Base-by-base conservation (phyloP, 2,329 filamentous ascomycete genomes). In the Fusarium lateritium region DNA sequence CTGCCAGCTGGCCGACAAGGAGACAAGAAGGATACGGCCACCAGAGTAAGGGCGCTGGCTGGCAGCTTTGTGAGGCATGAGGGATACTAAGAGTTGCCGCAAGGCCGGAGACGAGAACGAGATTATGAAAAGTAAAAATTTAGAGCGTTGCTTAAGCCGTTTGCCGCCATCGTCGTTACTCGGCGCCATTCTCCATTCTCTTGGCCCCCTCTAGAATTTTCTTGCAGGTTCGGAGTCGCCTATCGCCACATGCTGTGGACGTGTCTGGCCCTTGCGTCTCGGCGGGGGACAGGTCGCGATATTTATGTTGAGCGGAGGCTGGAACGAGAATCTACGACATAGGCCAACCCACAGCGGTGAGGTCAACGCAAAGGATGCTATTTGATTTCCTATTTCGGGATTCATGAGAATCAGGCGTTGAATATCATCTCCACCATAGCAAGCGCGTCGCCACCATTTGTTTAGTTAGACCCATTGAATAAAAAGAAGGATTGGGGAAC, bases 21-120 rank as follows among this genome's bases (percentile, higher is more conserved):
- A 61, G 92, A 88, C 28, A 6, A 93, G 84, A 15, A 89, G 5
- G 82, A 79, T 14, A 84, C 84, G 3, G 85, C 79, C 3, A 84
- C 81, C 66, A 90, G 71, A 7, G 90, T 89, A 38, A 89, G 85
- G 44, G 88, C 83, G 72, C 80, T 90, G 77, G 79, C 88, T 72
- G 79, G 91, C 92, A 93, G 80, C 81, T 92, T 79, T 74, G 85
- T 74, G 75, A 89, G 54, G 73, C 85, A 74, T 76, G 83, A 0
- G 91, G 88, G 46, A 94, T 93, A 49, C 88, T 65, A 9, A 94
- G 83, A 6, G 88, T 83, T 39, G 79, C 76, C 28, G 88, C 82
- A 14, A 95, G 78, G 0, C 87, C 87, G 2, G 92, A 92, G 1
- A 94, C 80, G 26, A 94, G 86, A 70, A 91, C 89, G 53, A 63